phyloP scores from a whole-genome alignment of 345 rosid species.

The Excoecaria cochinchinensis region DNA sequence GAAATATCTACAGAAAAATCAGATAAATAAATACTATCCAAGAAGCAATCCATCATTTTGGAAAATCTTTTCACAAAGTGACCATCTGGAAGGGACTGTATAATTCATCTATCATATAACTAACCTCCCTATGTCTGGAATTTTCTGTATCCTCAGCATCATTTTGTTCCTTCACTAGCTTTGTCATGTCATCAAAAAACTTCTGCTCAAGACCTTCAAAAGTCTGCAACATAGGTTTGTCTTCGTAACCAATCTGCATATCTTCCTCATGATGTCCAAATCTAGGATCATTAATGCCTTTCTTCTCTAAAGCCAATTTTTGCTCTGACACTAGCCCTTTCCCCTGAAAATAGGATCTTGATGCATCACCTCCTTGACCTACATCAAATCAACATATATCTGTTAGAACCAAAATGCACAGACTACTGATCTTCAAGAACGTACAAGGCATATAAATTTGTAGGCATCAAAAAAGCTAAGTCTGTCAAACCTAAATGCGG shows the following conservation, averaged over 20 bases:
- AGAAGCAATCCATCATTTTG: too few species aligned
- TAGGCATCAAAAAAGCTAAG: background rate
- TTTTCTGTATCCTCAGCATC: conserved; percentile 85
- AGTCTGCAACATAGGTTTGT: conserved; percentile 39
- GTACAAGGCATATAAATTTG: background rate
- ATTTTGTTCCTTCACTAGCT: conserved; percentile 66
- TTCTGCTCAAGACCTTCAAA: conserved; percentile 74
- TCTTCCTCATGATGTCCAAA: conserved; percentile 57
- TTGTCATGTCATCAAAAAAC: conserved; percentile 62
- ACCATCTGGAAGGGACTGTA: too few species aligned
- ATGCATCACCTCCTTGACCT: conserved; percentile 71
- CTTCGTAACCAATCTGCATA: conserved; percentile 49
- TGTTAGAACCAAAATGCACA: conserved; percentile 5
- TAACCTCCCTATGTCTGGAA: conserved; percentile 80
- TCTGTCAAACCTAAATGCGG: background rate
- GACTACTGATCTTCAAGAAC: background rate
- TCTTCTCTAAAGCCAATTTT: conserved; percentile 48
- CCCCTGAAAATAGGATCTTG: conserved; percentile 63
- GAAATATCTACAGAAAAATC: too few species aligned
- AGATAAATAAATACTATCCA: too few species aligned
- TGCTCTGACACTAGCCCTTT: conserved; percentile 42
- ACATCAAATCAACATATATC: conserved; percentile 23
- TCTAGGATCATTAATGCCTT: conserved; percentile 47
- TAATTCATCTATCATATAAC: conserved; percentile 2
- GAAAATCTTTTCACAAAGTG: too few species aligned